Evolutionary conservation across 108 stramenopile species (phyloP).

Genomic region (Cyclostephanos invisitatus): DNA sequence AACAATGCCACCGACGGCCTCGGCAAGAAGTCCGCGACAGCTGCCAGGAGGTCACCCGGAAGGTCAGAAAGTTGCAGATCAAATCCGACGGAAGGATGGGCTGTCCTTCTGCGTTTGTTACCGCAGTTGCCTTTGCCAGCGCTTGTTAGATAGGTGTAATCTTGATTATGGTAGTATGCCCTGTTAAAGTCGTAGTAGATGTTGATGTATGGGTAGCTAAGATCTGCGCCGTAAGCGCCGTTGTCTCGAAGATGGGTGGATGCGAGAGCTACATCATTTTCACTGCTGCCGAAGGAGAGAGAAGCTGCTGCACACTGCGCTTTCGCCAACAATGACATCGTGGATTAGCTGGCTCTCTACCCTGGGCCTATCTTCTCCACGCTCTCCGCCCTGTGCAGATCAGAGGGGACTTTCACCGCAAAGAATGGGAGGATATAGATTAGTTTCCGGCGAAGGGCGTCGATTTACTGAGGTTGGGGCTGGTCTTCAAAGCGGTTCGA

Average conservation of each 20-base stretch:
- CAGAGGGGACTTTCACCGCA: too few relatives aligned
- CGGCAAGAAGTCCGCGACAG: constrained; percentile 5
- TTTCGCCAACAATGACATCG: too few relatives aligned
- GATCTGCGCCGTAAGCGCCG: not conserved
- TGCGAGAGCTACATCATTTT: too few relatives aligned
- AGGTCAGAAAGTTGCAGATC: not conserved
- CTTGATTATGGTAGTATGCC: not conserved
- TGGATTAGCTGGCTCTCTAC: too few relatives aligned
- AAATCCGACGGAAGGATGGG: not conserved
- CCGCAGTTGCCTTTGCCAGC: not conserved
- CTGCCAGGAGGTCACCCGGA: not conserved
- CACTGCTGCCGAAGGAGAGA: too few relatives aligned
- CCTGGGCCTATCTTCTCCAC: too few relatives aligned
- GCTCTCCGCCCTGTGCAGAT: too few relatives aligned
- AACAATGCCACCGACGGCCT: not conserved
- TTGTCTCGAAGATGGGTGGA: not conserved
- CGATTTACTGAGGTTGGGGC: too few relatives aligned
- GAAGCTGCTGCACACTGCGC: too few relatives aligned
- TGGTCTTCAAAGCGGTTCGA: too few relatives aligned
- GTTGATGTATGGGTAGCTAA: not conserved
- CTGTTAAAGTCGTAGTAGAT: constrained; percentile 1
- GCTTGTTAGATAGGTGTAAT: constrained; percentile 2
- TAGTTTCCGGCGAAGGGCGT: too few relatives aligned
- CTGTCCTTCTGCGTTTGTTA: not conserved
- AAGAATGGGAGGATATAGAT: too few relatives aligned